Evolutionary conservation across 2,329 filamentous ascomycete genomes (phyloP).

Genomic region (Xylogone sp.): DNA sequence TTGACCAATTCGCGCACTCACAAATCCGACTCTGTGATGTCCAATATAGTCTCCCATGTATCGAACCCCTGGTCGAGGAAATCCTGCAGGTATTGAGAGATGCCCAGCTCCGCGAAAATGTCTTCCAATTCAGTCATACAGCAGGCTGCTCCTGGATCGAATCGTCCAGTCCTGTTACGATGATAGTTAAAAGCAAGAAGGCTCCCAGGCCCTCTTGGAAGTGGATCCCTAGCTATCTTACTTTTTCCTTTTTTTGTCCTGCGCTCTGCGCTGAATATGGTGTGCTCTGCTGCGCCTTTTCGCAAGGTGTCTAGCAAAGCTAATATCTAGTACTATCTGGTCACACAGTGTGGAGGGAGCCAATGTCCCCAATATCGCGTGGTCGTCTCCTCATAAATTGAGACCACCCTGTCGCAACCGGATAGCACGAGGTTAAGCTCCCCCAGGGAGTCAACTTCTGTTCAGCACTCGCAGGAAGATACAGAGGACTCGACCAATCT

Average conservation of each 20-base stretch:
- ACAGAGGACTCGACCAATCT: background rate
- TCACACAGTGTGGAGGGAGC: background rate
- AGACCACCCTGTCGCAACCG: background rate
- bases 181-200: background rate
- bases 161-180: conserved; percentile 21
- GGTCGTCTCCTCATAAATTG: background rate
- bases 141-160: conserved; percentile 27
- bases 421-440: background rate
- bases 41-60: conserved; percentile 77
- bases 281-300: background rate
- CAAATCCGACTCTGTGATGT: conserved; percentile 83
- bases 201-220: background rate
- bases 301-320: no score
- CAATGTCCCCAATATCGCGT: background rate
- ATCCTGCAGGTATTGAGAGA: conserved; percentile 70
- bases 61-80: conserved; percentile 81
- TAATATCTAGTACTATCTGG: background rate
- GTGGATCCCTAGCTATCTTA: background rate
- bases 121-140: conserved; percentile 53
- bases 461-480: background rate
- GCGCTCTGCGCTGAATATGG: background rate
- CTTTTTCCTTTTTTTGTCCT: background rate
- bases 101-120: conserved; percentile 70
- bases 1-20: conserved; percentile 28
- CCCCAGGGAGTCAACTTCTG: background rate